Evolutionary conservation across 768 basidiomycete species (phyloP).

Genomic region (Psilocybe subaeruginosa): DNA sequence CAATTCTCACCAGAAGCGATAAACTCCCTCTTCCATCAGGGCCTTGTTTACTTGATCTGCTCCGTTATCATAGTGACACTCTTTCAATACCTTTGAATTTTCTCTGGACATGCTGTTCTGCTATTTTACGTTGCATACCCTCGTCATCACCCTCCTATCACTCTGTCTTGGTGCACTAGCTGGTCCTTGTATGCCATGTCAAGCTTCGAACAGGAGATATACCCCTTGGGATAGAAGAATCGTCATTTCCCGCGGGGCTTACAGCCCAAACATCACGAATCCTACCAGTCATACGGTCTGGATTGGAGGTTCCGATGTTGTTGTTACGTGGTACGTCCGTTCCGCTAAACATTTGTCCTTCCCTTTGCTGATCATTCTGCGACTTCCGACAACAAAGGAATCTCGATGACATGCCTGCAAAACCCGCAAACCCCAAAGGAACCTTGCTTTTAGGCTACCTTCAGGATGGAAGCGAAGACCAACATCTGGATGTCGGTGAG

Average conservation of each 20-base stretch:
- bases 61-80: slow-evolving; percentile 2
- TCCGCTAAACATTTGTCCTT: slow-evolving; percentile 15
- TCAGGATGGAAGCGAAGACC: slow-evolving; percentile 36
- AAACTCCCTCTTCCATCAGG: slow-evolving; percentile 13
- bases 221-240: slow-evolving; percentile 17
- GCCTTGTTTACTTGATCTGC: slow-evolving; percentile 14
- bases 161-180: slow-evolving; percentile 24
- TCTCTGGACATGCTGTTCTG: slow-evolving; percentile 38
- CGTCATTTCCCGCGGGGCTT: slow-evolving; percentile 32
- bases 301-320: slow-evolving; percentile 36
- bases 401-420: slow-evolving; percentile 32
- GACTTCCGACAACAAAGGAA: slow-evolving; percentile 39
- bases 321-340: slow-evolving; percentile 47
- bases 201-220: slow-evolving; percentile 22
- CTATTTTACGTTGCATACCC: slow-evolving; percentile 23
- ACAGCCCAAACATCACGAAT: slow-evolving; percentile 43
- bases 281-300: slow-evolving; percentile 42
- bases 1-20: slow-evolving; percentile 2
- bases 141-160: slow-evolving; percentile 24
- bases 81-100: slow-evolving; percentile 19
- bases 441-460: slow-evolving; percentile 48
- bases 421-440: slow-evolving; percentile 39
- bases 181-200: slow-evolving; percentile 32
- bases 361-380: slow-evolving; percentile 21
- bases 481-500: slow-evolving; percentile 52